Evolutionary conservation across 768 basidiomycete genomes (phyloP), one percentile per base, ranked within the genome.

Genomic region (Leccinum variicolor): DNA sequence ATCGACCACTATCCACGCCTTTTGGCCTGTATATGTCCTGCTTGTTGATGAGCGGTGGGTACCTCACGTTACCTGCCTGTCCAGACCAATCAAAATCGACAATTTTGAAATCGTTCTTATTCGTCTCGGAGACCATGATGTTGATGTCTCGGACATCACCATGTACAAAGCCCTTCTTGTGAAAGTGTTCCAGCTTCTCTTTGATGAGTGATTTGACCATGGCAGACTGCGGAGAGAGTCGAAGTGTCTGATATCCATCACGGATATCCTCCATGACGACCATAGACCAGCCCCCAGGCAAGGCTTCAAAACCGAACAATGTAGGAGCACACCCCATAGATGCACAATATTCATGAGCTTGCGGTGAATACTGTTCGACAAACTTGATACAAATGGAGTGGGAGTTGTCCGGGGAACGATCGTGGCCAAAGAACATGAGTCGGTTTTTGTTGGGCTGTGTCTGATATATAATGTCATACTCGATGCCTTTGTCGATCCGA

Each of bases 261-360:
- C 23, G 25, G 11, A 45, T 45, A 17, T 29, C 28, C 10, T 74
- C 69, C 71, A 76, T 75, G 39, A 73, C 65, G 0, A 73, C 72
- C 69, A 73, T 69, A 54, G 21, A 68, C 68, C 66, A 69, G 25
- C 69, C 68, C 17, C 69, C 70, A 41, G 66, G 54, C 10, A 74
- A 43, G 14, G 10, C 15, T 34, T 73, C 64, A 49, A 69, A 65
- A 14, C 62, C 69, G 34, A 50, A 36, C 9, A 75, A 55, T 19
- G 17, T 54, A 5, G 72, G 74, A 13, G 74, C 73, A 61, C 49
- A 60, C 5, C 64, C 69, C 31, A 60, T 25, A 17, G 28, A 53
- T 28, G 64, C 67, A 58, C 54, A 61, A n/a, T 41, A 43, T 14
- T 50, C 46, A 43, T 14, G 75, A 23, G 56, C 70, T 23, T 67